Conservation (phyloP, 805 yeast species). For the Starmerella khaoyaiensis region DNA sequence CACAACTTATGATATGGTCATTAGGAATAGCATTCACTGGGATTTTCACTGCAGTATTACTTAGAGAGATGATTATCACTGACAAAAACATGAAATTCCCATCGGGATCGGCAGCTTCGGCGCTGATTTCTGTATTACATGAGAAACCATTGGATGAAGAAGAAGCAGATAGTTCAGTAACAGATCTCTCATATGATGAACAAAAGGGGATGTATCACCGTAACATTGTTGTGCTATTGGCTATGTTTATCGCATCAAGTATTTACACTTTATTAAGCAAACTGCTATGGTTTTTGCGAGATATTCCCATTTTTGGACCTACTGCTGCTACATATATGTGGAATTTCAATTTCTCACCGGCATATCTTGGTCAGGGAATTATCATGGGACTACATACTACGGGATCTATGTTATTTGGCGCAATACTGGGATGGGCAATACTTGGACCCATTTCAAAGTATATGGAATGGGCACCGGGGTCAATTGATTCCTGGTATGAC, state of each 20-base stretch:
- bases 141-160: conserved; percentile 33
- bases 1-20: conserved; percentile 67
- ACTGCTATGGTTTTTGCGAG: conserved; percentile 40
- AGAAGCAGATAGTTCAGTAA: conserved; percentile 8
- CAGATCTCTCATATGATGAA: conserved; percentile 12
- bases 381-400: conserved; percentile 94
- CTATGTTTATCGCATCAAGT: conserved; percentile 59
- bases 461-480: conserved; percentile 79
- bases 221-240: conserved; percentile 46
- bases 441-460: conserved; percentile 67
- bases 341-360: conserved; percentile 93
- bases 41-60: conserved; percentile 84
- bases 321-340: conserved; percentile 57
- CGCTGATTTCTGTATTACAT: conserved; percentile 76
- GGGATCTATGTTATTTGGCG: conserved; percentile 79
- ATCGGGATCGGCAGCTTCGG: conserved; percentile 92
- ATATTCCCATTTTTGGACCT: conserved; percentile 65
- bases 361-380: conserved; percentile 93
- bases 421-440: conserved; percentile 81
- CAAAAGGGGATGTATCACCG: conserved; percentile 24
- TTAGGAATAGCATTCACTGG: conserved; percentile 85
- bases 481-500: conserved; percentile 78
- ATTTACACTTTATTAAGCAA: conserved; percentile 58
- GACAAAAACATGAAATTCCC: conserved; percentile 84
- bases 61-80: conserved; percentile 76